Evolutionary conservation across 306 rosid species (phyloP), one percentile per base, ranked within the genome.

Genomic region (Astragalus glycyphyllos): DNA sequence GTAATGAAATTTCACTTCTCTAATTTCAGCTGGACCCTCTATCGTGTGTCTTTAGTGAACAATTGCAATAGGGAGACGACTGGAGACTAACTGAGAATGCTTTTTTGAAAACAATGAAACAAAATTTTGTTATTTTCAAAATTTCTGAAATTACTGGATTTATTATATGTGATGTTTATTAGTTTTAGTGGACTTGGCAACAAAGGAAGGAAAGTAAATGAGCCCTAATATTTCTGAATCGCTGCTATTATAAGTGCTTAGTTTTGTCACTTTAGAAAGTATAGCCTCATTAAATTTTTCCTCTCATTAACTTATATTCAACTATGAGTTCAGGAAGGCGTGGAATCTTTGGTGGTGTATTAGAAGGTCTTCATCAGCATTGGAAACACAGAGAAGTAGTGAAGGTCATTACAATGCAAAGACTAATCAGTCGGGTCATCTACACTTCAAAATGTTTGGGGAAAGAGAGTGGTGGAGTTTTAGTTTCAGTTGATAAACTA

Each of bases 351-450:
- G 89, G 83, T 76, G 98, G 98, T 50, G 90, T 92, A 10, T 63
- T 89, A 69, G 98, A 89, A 86, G 90, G 96, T 35, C 58, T 92
- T 53, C 88, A 77, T 77, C 98, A 92, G 73, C 92, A 92, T 13
- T 92, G 96, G 98, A 92, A 92, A 79, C 85, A 86, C 80, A 89
- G 89, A 76, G 98, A 92, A 86, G 81, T 92, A 12, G 96, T 79
- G n/a, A 92, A 89, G 77, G 90, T 92, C 58, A 84, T 92, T 46
- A 87, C 95, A 1, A 92, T 81, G 95, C 98, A 92, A 83, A 89
- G 79, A 82, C 55, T 45, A 50, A 69, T 81, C 49, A 70, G 65
- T 17, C 89, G 69, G 72, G 92, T 89, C 79, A 72, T 82, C 34
- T 12, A 79, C 81, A 92, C 96, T 38, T 89, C 98, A 56, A 86